A percentile compares a stretch with the other conserved stretches of the same genome.
These are phyloP conservation scores for Fraxinus excelsior DNA, from an alignment of 257 asterid genomes.

Conservation along the genomic window DNA sequence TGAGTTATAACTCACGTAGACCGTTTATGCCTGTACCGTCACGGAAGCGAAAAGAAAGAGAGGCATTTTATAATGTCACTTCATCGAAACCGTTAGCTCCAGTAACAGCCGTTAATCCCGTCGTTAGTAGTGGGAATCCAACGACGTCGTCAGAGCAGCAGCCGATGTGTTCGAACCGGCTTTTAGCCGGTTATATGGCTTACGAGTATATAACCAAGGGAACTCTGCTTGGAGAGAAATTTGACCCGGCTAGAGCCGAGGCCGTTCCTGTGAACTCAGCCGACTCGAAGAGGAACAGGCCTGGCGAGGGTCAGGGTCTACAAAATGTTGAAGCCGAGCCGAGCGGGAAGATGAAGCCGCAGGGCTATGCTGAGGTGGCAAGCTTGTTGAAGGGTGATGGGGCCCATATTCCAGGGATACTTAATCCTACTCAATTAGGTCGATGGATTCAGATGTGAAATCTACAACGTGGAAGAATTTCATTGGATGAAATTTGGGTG, in stretches of 20 bases:
- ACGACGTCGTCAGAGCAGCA: conserved; percentile 36
- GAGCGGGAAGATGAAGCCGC: conserved; percentile 33
- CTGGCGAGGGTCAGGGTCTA: conserved; percentile 7
- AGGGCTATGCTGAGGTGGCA: conserved; percentile 64
- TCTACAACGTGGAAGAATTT: not conserved
- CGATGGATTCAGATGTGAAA: conserved; percentile 69
- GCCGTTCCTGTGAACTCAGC: conserved; percentile 33
- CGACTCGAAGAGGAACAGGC: conserved; percentile 39
- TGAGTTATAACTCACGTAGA: conserved; percentile 56
- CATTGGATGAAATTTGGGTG: not conserved
- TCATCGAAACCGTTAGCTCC: conserved; percentile 41
- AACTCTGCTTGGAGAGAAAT: conserved; percentile 54
- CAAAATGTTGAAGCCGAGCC: conserved; percentile 25
- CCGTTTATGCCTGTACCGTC: conserved; percentile 40
- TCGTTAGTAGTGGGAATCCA: conserved; percentile 27
- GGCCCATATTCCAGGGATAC: conserved; percentile 67
- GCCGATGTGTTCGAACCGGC: conserved; percentile 41
- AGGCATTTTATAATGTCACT: conserved; percentile 29
- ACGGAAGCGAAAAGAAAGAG: conserved; percentile 68
- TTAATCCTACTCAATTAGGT: conserved; percentile 68
- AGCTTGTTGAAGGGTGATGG: conserved; percentile 53
- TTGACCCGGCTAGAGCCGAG: conserved; percentile 57
- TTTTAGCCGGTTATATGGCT: conserved; percentile 77
- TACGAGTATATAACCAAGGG: conserved; percentile 61
- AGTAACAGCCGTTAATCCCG: conserved; percentile 37